Base-by-base conservation (phyloP, 73 alveolate genomes). In the Effrenium voratum region DNA sequence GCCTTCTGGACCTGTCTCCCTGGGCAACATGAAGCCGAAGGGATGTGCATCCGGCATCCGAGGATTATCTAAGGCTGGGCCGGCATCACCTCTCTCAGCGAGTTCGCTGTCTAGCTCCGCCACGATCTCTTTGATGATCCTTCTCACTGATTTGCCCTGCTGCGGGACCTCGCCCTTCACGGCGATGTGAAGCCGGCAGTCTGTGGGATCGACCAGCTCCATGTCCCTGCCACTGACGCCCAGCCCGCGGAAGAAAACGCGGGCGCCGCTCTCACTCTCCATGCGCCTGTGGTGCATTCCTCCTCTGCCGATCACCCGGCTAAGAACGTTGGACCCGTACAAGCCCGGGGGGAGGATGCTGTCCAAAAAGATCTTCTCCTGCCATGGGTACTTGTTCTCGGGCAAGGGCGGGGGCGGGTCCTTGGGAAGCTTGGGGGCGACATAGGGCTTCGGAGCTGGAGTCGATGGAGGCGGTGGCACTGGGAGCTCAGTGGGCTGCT, bases 241-340 rank as follows among this genome's bases (percentile, higher is more conserved):
- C 50, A 92, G 41, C 47, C 98, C 98, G 44, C 98, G 98, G 84
- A 92, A 92, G 98, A 92, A 92, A 52, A 92, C 98, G 8, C 98
- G 98, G 19, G 98, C 98, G 34, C 98, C 98, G n/a, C 98, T 92
- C 36, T 92, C 98, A 30, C 98, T 92, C 49, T 92, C 98, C 98
- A 92, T 92, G 47, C 98, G 83, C 2, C 98, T 91, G 40, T 92
- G 98, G 49, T 92, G 98, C 91, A 92, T 75, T 2, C 98, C 98
- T 15, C 92, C 98, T 6, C 98, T 26, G 8, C 98, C 98, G 46
- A 92, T 92, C n/a, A 92, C 91, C 3, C 98, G 98, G 50, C 98
- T 92, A 41, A 92, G 72, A 5, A 92, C 98, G 32, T 92, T 92
- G 46, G 98, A 72, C 46, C 98, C 98, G 16, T 92, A 92, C 68